phyloP scores from a whole-genome alignment of 2,329 filamentous ascomycete species.

The Penicillium sp. region DNA sequence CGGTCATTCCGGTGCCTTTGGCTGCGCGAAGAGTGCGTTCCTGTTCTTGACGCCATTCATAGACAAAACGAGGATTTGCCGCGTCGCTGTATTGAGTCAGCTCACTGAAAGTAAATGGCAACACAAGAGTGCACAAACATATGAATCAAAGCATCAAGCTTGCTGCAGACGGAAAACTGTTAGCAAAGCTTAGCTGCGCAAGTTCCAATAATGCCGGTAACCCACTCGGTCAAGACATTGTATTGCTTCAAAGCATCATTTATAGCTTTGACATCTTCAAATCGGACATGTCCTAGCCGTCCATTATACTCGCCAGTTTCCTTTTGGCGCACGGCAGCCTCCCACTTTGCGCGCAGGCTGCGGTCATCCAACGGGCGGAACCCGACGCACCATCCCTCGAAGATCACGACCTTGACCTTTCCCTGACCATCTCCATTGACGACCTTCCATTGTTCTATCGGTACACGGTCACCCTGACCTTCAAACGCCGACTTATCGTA shows the following conservation, averaged over 20 bases:
- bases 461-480: slow-evolving; percentile 72
- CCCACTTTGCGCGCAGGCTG: slow-evolving; percentile 53
- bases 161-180: slow-evolving; percentile 31
- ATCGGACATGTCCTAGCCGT: slow-evolving; percentile 52
- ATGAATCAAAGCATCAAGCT: slow-evolving; percentile 62
- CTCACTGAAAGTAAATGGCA: background rate
- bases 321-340: slow-evolving; percentile 45
- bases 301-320: slow-evolving; percentile 51
- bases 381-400: slow-evolving; percentile 90
- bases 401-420: slow-evolving; percentile 62
- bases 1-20: slow-evolving; percentile 74
- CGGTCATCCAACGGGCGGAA: slow-evolving; percentile 64
- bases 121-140: slow-evolving; percentile 44
- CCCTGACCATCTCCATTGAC: slow-evolving; percentile 39
- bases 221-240: slow-evolving; percentile 55
- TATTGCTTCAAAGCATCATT: slow-evolving; percentile 59
- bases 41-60: slow-evolving; percentile 78
- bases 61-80: slow-evolving; percentile 69
- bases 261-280: slow-evolving; percentile 56
- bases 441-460: slow-evolving; percentile 59
- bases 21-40: slow-evolving; percentile 64
- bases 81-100: slow-evolving; percentile 54
- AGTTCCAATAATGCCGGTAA: background rate
- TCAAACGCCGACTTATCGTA: slow-evolving; percentile 80
- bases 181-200: slow-evolving; percentile 5